A percentile compares a stretch with the other conserved stretches of the same genome.
Evolutionary conservation across 306 rosid species (phyloP).

Genomic region (Malus fusca): DNA sequence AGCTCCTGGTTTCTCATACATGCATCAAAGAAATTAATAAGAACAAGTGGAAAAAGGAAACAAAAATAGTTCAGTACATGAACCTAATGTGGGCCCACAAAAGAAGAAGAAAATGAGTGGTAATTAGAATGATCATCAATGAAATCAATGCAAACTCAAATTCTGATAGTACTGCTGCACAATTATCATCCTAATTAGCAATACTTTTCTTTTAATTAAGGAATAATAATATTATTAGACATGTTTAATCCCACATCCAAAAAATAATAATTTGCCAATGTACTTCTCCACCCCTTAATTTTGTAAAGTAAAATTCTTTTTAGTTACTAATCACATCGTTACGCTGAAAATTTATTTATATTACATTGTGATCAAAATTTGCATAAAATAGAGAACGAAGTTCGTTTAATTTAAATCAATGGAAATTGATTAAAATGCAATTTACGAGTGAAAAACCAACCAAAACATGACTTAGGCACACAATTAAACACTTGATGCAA

Average conservation of each 20-base stretch:
- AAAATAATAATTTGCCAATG: not conserved
- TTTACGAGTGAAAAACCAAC: no score
- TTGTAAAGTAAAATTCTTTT: not conserved
- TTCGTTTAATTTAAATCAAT: no score
- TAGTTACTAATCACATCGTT: no score
- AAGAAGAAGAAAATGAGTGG: not conserved
- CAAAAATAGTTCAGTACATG: not conserved
- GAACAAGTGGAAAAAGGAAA: not conserved
- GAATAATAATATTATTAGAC: not conserved
- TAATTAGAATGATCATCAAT: not conserved
- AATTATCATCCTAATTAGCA: not conserved
- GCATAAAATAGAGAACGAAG: no score
- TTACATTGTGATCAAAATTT: no score
- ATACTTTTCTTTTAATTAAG: not conserved
- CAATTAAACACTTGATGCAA: no score
- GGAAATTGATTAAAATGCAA: no score
- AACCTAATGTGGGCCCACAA: not conserved
- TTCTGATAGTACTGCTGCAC: not conserved
- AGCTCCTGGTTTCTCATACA: not conserved
- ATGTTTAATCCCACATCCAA: not conserved
- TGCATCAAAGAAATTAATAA: not conserved
- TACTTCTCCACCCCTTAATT: not conserved
- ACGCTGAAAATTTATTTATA: no score
- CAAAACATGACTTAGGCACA: no score
- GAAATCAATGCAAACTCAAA: no score